These are phyloP conservation scores for Synchytrium microbalum DNA, from an alignment of 371 early-diverging fungal species.

Conservation along the genomic window DNA sequence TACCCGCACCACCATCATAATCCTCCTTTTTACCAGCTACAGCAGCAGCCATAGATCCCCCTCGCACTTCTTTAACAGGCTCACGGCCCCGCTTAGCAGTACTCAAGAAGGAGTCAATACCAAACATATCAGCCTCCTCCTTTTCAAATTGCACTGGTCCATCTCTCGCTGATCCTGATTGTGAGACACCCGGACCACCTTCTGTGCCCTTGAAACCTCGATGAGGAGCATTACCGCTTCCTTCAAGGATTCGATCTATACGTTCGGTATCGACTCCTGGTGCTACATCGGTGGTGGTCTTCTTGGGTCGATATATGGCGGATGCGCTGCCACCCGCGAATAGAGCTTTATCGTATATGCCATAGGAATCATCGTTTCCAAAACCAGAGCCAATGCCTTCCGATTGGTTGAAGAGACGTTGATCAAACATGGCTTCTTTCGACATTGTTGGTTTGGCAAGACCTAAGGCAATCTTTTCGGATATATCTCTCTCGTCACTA, in stretches of 20 bases:
- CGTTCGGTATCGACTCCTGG: conserved; percentile 47
- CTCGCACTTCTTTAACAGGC: neutral
- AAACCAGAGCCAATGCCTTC: conserved; percentile 81
- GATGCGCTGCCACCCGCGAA: conserved; percentile 61
- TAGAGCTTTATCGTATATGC: conserved; percentile 63
- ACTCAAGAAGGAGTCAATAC: conserved; percentile 52
- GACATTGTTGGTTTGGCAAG: conserved; percentile 81
- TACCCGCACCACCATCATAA: neutral
- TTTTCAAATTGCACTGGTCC: conserved; percentile 94
- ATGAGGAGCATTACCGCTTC: conserved; percentile 22
- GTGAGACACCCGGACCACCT: conserved; percentile 17
- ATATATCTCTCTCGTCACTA: conserved; percentile 81
- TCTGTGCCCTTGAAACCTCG: conserved; percentile 64
- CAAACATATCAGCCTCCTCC: conserved; percentile 50
- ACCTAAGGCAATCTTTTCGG: conserved; percentile 95
- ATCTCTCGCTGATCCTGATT: conserved; percentile 25
- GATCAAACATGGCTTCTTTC: conserved; percentile 87
- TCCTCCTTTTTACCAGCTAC: neutral
- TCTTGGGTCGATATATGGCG: conserved; percentile 76
- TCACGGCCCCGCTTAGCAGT: conserved; percentile 40
- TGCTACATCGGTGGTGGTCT: conserved; percentile 55
- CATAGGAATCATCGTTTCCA: conserved; percentile 65
- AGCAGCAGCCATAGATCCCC: neutral
- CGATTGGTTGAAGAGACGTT: conserved; percentile 86
- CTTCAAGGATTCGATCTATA: conserved; percentile 56